Base-by-base conservation (phyloP, 2,329 filamentous ascomycete species). In the Dissoconium aciculare region DNA sequence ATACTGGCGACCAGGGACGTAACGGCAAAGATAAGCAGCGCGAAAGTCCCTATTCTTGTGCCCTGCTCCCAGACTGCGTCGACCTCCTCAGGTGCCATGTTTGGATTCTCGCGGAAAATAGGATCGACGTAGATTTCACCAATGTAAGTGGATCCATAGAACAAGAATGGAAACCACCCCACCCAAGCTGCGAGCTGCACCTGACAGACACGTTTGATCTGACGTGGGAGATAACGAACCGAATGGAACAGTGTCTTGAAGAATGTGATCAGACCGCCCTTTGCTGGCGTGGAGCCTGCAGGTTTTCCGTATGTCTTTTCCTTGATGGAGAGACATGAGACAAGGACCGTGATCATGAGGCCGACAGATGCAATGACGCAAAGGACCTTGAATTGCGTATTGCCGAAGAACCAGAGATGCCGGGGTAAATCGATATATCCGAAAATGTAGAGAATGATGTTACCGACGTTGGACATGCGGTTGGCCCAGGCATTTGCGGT, bases 141-240 rank as follows among this genome's bases (percentile, higher is more conserved):
- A 43, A 94, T 78, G 54, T 89, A 95, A 11, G 83, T 91, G 83
- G 36, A 13, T 5, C 78, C 80, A 62, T 95, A 95, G 60, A 95
- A 91, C 19, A 93, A 69, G 56, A 94, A 94, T 0, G 87, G 87
- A 49, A 94, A 95, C 85, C 87, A 94, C 38, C 83, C 85, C 43
- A 95, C 89, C 85, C 87, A 95, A 11, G 80, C 78, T 82, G 85
- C 94, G 52, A 94, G 92, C 45, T 92, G 81, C 4, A 84, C 78
- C 69, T 82, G 83, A 59, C 87, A 94, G 42, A 95, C 93, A 16
- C 78, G 79, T 47, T 78, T 74, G 41, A 95, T 91, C 55, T 92
- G 84, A 1, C 76, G 75, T 1, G 87, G 85, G 5, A 95, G 64
- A 23, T 74, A 69, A 45, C 68, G 72, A 40, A 93, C 78, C 0